Evolutionary conservation across 1,139 yeast genomes (phyloP), one percentile per base, ranked within the genome.

Genomic region (Spathaspora sp.): DNA sequence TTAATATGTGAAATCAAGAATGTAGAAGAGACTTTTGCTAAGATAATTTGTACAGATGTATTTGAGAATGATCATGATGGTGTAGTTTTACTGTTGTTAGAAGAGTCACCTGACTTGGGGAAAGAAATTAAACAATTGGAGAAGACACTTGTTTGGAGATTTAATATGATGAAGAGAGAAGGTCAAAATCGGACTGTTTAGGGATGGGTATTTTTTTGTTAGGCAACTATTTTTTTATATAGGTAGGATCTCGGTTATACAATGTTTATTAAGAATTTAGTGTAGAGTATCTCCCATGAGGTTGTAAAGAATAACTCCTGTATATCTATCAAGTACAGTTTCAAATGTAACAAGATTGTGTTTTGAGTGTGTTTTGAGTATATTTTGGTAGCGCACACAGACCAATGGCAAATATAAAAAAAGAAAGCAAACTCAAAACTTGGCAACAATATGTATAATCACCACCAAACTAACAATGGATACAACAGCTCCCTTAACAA

Each of bases 141-240:
- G 20, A 42, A 27, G 46, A 66, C n/a, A 56, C 34, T 40, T 24
- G 24, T 40, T 31, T 31, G 18, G 36, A 31, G 36, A 31, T 31
- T 7, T 8, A 31, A 9, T 15, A 13, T 31, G 9, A 31, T 31
- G 36, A 31, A 31, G 18, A 31, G 36, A 15, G 36, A 31, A 31
- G 36, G 31, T 11, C 13, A 13, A 15, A 13, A 15, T 11, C 7
- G 36, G 36, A 13, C 36, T 13, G 8, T 31, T 31, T 31, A 31
- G 16, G 18, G 13, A 8, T 27, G 31, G 31, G n/a, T 27, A 10
- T 27, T n/a, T 11, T 11, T 27, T 25, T n/a, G n/a, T n/a, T n/a
- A n/a, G n/a, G n/a, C n/a, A n/a, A 25, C n/a, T 7, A 3, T 25
- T 25, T 25, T 25, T 25, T 25, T 31, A 6, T 31, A 15, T 31